These are phyloP conservation scores for Inga laurina DNA, from an alignment of 306 rosid genomes.

Conservation along the genomic window DNA sequence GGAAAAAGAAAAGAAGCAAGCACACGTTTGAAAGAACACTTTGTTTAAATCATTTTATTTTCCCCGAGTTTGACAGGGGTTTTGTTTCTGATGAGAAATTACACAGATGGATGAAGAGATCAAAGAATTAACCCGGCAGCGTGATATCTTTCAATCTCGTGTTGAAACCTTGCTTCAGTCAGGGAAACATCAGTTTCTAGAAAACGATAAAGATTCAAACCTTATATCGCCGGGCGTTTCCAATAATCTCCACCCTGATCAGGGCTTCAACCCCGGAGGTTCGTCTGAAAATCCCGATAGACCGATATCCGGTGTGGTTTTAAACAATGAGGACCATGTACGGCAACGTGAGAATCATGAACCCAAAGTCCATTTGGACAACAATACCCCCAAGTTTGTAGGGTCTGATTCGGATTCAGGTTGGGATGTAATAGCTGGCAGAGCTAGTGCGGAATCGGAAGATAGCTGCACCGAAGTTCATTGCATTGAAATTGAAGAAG, in stretches of 20 bases:
- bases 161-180: constrained; percentile 54
- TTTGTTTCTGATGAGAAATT: constrained; percentile 22
- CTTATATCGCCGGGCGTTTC: constrained; percentile 31
- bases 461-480: constrained; percentile 59
- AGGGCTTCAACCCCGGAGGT: neutral
- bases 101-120: constrained; percentile 80
- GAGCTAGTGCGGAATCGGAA: constrained; percentile 35
- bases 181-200: constrained; percentile 38
- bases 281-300: constrained; percentile 28
- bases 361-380: constrained; percentile 53
- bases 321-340: constrained; percentile 36
- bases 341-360: constrained; percentile 47
- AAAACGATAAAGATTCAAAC: constrained; percentile 32
- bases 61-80: neutral
- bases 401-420: constrained; percentile 54
- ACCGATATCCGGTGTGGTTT: constrained; percentile 23
- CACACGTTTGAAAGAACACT: neutral
- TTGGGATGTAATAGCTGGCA: constrained; percentile 58
- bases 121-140: constrained; percentile 67
- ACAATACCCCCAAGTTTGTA: constrained; percentile 43
- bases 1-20: neutral
- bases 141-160: constrained; percentile 71
- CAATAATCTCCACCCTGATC: constrained; percentile 22
- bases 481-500: constrained; percentile 51
- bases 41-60: constrained; percentile 20